phyloP scores from a whole-genome alignment of 2,329 filamentous ascomycete genomes.

The Corynespora cassiicola region DNA sequence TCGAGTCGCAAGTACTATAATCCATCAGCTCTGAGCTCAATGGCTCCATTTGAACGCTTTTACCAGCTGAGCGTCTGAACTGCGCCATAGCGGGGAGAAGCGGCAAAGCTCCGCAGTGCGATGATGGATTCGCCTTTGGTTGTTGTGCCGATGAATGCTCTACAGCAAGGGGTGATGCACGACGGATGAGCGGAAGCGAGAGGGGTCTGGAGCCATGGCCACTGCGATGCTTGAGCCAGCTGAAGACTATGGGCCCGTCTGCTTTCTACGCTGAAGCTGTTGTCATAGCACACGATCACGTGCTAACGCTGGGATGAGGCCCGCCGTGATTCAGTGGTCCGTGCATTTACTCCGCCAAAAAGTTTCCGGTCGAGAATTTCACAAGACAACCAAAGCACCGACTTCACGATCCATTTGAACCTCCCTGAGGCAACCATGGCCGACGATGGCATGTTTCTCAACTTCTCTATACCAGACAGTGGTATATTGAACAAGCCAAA shows the following conservation, averaged over 20 bases:
- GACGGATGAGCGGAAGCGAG: slow-evolving; percentile 12
- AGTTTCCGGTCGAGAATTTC: slow-evolving; percentile 17
- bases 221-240: slow-evolving; percentile 9
- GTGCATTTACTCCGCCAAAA: slow-evolving; percentile 24
- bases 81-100: slow-evolving; percentile 33
- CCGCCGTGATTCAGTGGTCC: slow-evolving; percentile 3
- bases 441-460: slow-evolving; percentile 93
- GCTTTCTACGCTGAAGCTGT: slow-evolving; percentile 30
- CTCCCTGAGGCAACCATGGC: slow-evolving; percentile 69
- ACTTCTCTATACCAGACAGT: slow-evolving; percentile 79
- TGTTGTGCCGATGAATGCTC: no score
- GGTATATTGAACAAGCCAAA: slow-evolving; percentile 67
- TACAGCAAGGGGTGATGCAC: no score
- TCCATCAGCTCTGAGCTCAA: slow-evolving; percentile 18
- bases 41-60: slow-evolving; percentile 9
- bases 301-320: slow-evolving; percentile 13
- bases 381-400: no score
- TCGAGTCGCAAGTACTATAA: slow-evolving; percentile 16
- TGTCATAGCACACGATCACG: slow-evolving; percentile 22
- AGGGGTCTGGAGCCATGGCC: slow-evolving; percentile 22
- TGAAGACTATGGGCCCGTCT: slow-evolving; percentile 25
- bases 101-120: slow-evolving; percentile 7
- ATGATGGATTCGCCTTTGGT: no score
- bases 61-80: slow-evolving; percentile 26
- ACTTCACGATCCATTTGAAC: no score